phyloP scores from a whole-genome alignment of 106 monocot species.

The Alisma plantagoaquatica region DNA sequence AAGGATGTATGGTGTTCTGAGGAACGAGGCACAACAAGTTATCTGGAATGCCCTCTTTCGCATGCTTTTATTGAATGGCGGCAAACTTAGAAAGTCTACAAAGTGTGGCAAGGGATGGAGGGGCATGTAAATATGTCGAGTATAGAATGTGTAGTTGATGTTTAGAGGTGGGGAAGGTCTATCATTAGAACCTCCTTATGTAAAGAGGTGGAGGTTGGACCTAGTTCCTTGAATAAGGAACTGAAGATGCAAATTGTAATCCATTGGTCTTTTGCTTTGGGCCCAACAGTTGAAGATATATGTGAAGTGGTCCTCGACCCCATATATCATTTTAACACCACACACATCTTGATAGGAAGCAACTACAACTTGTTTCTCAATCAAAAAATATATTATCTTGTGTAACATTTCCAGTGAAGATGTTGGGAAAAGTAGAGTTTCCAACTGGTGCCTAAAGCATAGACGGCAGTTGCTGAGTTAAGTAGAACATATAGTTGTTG shows the following conservation, averaged over 20 bases:
- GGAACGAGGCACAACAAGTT: conserved; percentile 41
- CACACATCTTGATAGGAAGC: too few relatives aligned
- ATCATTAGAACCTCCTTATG: conserved; percentile 61
- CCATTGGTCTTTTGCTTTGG: too few relatives aligned
- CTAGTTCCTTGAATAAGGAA: conserved; percentile 43
- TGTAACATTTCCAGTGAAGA: too few relatives aligned
- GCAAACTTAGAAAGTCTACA: conserved; percentile 58
- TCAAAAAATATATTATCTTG: too few relatives aligned
- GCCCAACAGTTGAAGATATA: too few relatives aligned
- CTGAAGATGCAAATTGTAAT: conserved; percentile 29
- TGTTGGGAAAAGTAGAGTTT: too few relatives aligned
- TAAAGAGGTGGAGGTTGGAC: conserved; percentile 40
- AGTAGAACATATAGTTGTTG: too few relatives aligned
- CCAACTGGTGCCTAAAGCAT: too few relatives aligned
- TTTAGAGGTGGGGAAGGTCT: conserved; percentile 72
- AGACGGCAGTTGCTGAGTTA: too few relatives aligned
- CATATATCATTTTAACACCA: too few relatives aligned
- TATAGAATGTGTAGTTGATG: conserved; percentile 36
- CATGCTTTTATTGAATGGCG: conserved; percentile 42
- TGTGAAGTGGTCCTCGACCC: too few relatives aligned
- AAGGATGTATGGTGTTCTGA: conserved; percentile 5
- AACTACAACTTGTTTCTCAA: too few relatives aligned
- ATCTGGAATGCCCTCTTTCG: conserved; percentile 60
- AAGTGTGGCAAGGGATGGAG: conserved; percentile 60
- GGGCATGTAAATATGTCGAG: conserved; percentile 47